These are phyloP conservation scores for Neofusicoccum kwambonambiense DNA, from an alignment of 2,329 filamentous ascomycete genomes.

Conservation along the genomic window DNA sequence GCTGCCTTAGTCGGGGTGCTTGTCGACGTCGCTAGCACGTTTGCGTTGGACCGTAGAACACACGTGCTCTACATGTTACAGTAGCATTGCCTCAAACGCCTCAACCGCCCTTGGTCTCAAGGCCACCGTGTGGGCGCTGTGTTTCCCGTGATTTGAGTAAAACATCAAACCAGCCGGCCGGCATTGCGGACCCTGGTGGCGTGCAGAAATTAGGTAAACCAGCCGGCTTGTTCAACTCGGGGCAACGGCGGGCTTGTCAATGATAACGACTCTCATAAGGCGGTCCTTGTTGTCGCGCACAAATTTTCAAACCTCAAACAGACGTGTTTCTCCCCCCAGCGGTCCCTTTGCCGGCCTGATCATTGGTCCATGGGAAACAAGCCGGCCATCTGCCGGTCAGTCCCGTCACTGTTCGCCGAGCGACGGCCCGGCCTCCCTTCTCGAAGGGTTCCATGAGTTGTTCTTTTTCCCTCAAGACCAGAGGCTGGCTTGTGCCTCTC, in stretches of 20 bases:
- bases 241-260: neutral
- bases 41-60: neutral
- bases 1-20: neutral
- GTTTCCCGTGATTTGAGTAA: neutral
- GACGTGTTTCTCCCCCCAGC: neutral
- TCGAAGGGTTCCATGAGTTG: neutral
- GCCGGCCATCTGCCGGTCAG: neutral
- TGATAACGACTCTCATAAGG: neutral
- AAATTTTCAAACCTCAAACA: neutral
- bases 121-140: neutral
- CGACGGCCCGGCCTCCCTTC: neutral
- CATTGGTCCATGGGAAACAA: neutral
- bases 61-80: conserved; percentile 6
- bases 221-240: neutral
- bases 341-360: neutral
- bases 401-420: neutral
- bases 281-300: neutral
- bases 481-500: conserved; percentile 11
- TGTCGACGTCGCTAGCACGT: neutral
- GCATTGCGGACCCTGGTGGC: neutral
- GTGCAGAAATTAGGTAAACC: neutral
- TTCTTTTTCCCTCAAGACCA: neutral
- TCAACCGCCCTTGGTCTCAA: neutral
- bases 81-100: neutral
- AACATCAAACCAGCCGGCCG: neutral